phyloP scores from a whole-genome alignment of 495 filamentous ascomycete genomes.

The Tirmania nivea region DNA sequence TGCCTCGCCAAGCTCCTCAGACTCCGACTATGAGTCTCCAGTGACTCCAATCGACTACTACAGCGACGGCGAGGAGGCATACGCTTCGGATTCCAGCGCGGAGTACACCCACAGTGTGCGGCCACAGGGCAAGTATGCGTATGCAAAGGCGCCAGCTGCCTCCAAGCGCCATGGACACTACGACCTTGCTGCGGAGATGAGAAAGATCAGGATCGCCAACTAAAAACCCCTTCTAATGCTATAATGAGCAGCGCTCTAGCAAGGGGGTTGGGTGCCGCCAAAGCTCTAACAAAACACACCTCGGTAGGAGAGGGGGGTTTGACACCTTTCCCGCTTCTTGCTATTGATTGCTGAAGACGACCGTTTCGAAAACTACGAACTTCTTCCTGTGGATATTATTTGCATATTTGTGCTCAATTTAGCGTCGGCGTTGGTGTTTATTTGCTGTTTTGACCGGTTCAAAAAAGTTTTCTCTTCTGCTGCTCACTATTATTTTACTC shows the following conservation, averaged over 20 bases:
- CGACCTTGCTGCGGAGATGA: not conserved
- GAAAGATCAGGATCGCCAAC: not conserved
- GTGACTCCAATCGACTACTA: not conserved
- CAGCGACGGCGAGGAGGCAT: not conserved
- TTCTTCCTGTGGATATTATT: no score
- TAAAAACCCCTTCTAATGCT: not conserved
- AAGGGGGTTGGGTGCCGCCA: no score
- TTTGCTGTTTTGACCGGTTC: no score
- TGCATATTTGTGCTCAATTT: no score
- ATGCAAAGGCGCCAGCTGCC: not conserved
- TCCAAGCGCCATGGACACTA: not conserved
- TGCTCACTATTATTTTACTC: no score
- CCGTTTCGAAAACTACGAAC: no score
- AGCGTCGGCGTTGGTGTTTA: no score
- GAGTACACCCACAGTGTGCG: not conserved
- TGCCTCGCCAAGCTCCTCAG: conserved; percentile 17
- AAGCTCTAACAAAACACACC: no score
- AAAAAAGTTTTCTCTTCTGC: no score
- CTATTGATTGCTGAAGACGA: no score
- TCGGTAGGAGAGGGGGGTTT: no score
- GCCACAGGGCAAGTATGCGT: not conserved
- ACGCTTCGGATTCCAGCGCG: not conserved
- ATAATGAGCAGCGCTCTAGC: not conserved
- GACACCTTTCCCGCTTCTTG: no score
- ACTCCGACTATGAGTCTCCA: not conserved